Evolutionary conservation across 257 asterid species (phyloP).

Genomic region (Solanum arcanum): DNA sequence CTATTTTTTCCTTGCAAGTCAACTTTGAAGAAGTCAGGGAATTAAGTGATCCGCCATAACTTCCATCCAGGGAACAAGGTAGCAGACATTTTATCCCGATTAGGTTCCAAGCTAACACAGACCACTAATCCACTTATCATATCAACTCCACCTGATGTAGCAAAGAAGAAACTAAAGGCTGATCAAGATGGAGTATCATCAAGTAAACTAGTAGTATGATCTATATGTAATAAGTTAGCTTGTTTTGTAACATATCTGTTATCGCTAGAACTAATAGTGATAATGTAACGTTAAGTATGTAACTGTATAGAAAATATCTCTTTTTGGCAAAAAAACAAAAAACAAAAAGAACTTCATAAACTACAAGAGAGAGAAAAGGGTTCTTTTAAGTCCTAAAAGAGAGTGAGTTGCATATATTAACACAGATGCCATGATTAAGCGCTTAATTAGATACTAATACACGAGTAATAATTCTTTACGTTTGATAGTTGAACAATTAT

Average conservation of each 20-base stretch:
- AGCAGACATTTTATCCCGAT: not conserved
- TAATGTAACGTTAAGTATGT: not conserved
- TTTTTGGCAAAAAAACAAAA: too few species aligned
- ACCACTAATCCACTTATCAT: not conserved
- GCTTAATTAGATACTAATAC: not conserved
- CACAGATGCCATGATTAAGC: not conserved
- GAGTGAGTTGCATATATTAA: not conserved
- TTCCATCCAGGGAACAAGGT: not conserved
- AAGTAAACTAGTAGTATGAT: not conserved
- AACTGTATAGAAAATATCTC: not conserved
- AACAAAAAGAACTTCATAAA: too few species aligned
- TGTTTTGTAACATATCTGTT: not conserved
- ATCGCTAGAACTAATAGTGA: not conserved
- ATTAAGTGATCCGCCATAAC: not conserved
- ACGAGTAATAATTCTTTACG: not conserved
- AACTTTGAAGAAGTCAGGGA: not conserved
- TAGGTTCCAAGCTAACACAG: not conserved
- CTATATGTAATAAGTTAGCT: not conserved
- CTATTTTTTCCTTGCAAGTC: not conserved
- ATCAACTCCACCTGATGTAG: not conserved
- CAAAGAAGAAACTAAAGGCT: not conserved
- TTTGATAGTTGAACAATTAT: not conserved
- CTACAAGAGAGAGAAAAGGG: not conserved
- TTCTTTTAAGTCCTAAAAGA: not conserved
- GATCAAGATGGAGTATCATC: not conserved